Evolutionary conservation across 176 grass and related monocot species (phyloP).

Genomic region (Zoysia japonica): DNA sequence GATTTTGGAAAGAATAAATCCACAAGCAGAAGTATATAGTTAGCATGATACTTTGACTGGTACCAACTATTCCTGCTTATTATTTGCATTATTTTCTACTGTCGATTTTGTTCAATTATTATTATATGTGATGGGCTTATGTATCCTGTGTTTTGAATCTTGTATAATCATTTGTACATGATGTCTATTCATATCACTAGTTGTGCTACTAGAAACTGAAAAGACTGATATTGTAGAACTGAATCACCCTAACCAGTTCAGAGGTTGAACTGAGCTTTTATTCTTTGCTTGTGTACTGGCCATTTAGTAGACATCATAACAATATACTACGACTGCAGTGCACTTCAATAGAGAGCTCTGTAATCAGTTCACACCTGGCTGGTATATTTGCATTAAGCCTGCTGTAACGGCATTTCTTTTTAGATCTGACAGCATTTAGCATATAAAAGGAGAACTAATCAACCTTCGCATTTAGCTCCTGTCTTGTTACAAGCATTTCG

Average conservation of each 20-base stretch:
- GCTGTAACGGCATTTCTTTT: neutral
- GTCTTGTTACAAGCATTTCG: neutral
- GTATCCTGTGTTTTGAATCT: neutral
- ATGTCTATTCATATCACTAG: neutral
- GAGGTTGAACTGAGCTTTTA: neutral
- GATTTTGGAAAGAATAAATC: slow-evolving; percentile 68
- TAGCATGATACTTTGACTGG: slow-evolving; percentile 11
- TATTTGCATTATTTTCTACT: neutral
- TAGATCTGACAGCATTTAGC: neutral
- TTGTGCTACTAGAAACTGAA: neutral
- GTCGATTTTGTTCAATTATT: neutral
- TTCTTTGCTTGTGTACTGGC: neutral
- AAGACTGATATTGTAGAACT: slow-evolving; percentile 8
- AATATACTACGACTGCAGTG: neutral
- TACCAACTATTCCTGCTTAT: slow-evolving; percentile 1
- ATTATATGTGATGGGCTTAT: neutral
- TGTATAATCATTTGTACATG: neutral
- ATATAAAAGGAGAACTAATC: neutral
- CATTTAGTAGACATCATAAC: neutral
- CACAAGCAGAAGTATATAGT: slow-evolving; percentile 44
- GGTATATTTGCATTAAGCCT: neutral
- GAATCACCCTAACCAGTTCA: neutral
- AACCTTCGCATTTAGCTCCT: slow-evolving; percentile 5
- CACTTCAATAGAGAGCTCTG: neutral
- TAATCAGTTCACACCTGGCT: neutral